These are phyloP conservation scores for Echites panduratus DNA, from an alignment of 257 asterid species.

Conservation along the genomic window DNA sequence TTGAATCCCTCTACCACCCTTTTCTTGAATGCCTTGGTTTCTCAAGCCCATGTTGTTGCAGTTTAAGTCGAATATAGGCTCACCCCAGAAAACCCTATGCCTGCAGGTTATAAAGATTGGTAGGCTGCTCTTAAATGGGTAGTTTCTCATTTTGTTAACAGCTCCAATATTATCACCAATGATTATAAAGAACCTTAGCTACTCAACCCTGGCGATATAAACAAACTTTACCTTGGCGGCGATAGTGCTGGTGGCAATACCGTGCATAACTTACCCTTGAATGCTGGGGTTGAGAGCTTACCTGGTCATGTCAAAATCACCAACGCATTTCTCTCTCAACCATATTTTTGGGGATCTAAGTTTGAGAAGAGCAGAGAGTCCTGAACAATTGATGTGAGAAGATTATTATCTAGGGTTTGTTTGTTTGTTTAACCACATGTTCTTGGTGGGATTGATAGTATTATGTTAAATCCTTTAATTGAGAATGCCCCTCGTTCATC, in stretches of 20 bases:
- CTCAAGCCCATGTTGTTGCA: slow-evolving; percentile 12
- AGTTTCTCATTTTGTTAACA: slow-evolving; percentile 4
- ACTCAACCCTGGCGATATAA: slow-evolving; percentile 27
- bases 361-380: too few species aligned
- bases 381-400: too few species aligned
- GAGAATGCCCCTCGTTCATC: slow-evolving; percentile 15
- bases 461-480: slow-evolving; percentile 17
- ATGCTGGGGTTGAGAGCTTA: slow-evolving; percentile 2
- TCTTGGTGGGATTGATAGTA: slow-evolving; percentile 17
- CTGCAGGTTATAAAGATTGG: slow-evolving; percentile 41
- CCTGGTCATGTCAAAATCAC: slow-evolving; percentile 21
- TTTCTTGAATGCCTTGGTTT: slow-evolving; percentile 2
- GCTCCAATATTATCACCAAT: not conserved
- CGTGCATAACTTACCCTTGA: slow-evolving; percentile 13
- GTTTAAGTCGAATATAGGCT: slow-evolving; percentile 31
- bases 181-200: slow-evolving; percentile 27
- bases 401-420: too few species aligned
- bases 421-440: slow-evolving; percentile 18
- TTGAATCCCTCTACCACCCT: slow-evolving; percentile 14
- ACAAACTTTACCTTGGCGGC: slow-evolving; percentile 25
- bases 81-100: slow-evolving; percentile 50
- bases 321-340: slow-evolving; percentile 29
- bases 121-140: too few species aligned
- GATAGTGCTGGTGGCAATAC: slow-evolving; percentile 35
- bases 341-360: slow-evolving; percentile 26